A percentile compares a stretch with the other conserved stretches of the same genome.
Conservation (phyloP, 139 green algal genomes). For the Chlorella ohadii region DNA sequence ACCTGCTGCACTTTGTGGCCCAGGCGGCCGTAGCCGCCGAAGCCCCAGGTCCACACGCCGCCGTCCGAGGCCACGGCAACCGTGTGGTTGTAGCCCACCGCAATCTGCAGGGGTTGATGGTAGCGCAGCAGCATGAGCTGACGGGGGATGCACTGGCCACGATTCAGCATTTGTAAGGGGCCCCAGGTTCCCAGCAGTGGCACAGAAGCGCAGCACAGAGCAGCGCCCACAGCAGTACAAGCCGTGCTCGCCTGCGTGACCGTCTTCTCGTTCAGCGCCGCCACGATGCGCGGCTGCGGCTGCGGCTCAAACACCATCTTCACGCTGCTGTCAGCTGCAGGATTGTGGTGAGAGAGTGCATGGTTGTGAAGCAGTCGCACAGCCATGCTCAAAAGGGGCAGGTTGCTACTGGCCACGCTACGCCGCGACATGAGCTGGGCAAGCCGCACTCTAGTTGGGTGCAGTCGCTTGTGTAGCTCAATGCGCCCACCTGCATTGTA, state of each 20-base stretch:
- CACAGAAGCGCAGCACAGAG: too few species aligned
- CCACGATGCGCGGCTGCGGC: slow-evolving; percentile 74
- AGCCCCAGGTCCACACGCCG: slow-evolving; percentile 60
- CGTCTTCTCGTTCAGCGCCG: slow-evolving; percentile 60
- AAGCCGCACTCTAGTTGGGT: too few species aligned
- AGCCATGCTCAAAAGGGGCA: not conserved
- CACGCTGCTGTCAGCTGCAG: slow-evolving; percentile 52
- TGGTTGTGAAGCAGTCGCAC: too few species aligned
- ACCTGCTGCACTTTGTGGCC: slow-evolving; percentile 87
- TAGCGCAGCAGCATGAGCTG: too few species aligned
- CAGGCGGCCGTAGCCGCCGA: slow-evolving; percentile 87
- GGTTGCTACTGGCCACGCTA: too few species aligned
- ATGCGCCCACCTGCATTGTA: slow-evolving; percentile 75
- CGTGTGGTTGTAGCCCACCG: slow-evolving; percentile 65
- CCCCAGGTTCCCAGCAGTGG: too few species aligned
- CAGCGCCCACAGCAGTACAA: too few species aligned
- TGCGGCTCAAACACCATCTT: slow-evolving; percentile 90
- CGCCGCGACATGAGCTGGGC: too few species aligned
- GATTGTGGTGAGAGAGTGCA: too few species aligned
- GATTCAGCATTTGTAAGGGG: too few species aligned
- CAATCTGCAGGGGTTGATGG: slow-evolving; percentile 11
- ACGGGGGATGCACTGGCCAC: too few species aligned
- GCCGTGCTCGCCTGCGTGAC: slow-evolving; percentile 65
- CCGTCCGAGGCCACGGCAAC: slow-evolving; percentile 60
- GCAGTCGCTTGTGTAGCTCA: too few species aligned